These are phyloP conservation scores for Elaeis guineensis DNA, from an alignment of 176 grass and related monocot species.

Conservation along the genomic window DNA sequence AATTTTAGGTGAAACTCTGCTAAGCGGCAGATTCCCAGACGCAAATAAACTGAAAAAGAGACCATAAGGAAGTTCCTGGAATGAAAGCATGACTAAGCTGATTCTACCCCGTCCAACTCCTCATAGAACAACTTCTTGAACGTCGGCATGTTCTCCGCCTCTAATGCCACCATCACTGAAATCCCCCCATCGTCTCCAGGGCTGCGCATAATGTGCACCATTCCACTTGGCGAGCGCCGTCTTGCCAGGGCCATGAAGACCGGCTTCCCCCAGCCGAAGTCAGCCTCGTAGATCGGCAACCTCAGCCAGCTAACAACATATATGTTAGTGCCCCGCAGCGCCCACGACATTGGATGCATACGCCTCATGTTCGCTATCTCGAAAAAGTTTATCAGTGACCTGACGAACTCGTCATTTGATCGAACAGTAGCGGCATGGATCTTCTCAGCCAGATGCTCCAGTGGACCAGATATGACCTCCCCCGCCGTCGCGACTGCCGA, in stretches of 20 bases:
- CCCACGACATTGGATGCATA: constrained; percentile 16
- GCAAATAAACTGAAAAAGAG: too few species aligned
- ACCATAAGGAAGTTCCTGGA: too few species aligned
- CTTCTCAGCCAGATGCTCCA: constrained; percentile 11
- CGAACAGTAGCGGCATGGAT: constrained; percentile 30
- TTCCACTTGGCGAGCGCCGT: constrained; percentile 13
- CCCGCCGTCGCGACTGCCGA: constrained; percentile 22
- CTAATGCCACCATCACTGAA: constrained; percentile 36
- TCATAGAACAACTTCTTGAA: constrained; percentile 47
- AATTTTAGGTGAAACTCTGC: too few species aligned
- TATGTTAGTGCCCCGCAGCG: constrained; percentile 37
- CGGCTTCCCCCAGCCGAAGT: constrained; percentile 61
- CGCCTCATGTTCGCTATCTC: constrained; percentile 22
- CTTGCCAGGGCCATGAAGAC: constrained; percentile 18
- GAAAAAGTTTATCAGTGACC: constrained; percentile 41
- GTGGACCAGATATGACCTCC: constrained; percentile 34
- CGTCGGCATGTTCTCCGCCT: constrained; percentile 47
- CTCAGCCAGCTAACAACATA: constrained; percentile 55
- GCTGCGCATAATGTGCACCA: constrained; percentile 48
- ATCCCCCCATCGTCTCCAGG: constrained; percentile 33
- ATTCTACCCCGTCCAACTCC: constrained; percentile 3
- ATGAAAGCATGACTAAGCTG: too few species aligned
- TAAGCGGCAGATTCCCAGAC: too few species aligned
- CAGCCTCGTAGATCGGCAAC: constrained; percentile 39
- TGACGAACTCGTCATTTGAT: constrained; percentile 23